A percentile compares a stretch with the other conserved stretches of the same genome.
phyloP scores from a whole-genome alignment of 768 basidiomycete genomes.

The Pleurotus cornucopiae region DNA sequence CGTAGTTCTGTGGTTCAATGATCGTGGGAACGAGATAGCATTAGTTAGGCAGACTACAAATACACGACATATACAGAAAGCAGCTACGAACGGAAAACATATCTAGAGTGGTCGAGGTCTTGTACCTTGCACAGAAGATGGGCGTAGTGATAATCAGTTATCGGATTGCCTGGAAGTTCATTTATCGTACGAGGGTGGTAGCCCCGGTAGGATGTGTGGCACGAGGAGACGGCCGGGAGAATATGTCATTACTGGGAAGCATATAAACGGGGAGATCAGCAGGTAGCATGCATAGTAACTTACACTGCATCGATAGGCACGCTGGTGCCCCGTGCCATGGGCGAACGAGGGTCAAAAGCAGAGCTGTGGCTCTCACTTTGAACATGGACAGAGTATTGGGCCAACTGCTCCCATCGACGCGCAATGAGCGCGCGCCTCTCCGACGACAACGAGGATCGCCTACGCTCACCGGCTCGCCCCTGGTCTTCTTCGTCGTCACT shows the following conservation, averaged over 20 bases:
- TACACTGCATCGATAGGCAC: slow-evolving; percentile 2
- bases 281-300: background rate
- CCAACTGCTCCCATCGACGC: background rate
- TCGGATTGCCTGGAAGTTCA: background rate
- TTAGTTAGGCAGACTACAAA: background rate
- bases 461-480: background rate
- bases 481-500: too few relatives aligned
- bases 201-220: background rate
- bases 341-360: slow-evolving; percentile 6
- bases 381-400: background rate
- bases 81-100: background rate
- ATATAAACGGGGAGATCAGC: slow-evolving; percentile 1
- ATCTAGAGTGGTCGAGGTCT: background rate
- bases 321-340: background rate
- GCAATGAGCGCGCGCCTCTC: background rate
- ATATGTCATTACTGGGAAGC: background rate
- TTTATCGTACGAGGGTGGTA: slow-evolving; percentile 2
- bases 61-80: background rate
- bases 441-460: background rate
- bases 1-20: background rate
- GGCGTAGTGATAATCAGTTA: slow-evolving; percentile 1
- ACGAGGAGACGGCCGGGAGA: slow-evolving; percentile 7
- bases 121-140: background rate
- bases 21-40: background rate
- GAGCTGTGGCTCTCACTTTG: background rate